These are phyloP conservation scores for Phytophthora podocarpi DNA, from an alignment of 352 stramenopile genomes.

Conservation along the genomic window DNA sequence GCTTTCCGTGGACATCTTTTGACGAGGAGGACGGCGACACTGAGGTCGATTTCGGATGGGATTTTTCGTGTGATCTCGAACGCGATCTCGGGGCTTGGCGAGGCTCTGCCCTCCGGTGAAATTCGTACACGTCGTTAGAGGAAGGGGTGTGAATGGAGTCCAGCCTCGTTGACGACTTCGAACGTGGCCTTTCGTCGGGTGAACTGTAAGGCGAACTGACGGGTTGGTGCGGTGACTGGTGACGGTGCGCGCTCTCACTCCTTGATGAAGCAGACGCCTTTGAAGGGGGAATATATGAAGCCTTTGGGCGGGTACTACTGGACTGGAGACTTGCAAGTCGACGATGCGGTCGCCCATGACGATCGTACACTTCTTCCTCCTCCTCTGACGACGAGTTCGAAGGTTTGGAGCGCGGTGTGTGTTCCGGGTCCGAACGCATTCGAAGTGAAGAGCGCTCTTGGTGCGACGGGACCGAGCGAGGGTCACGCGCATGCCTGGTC, in stretches of 20 bases:
- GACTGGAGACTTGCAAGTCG: slow-evolving; percentile 5
- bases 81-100: background rate
- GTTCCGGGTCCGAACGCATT: slow-evolving; percentile 6
- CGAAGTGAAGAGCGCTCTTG: background rate
- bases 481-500: background rate
- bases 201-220: slow-evolving; percentile 6
- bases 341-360: slow-evolving; percentile 5
- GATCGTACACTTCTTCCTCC: slow-evolving; percentile 7
- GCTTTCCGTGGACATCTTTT: background rate
- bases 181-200: slow-evolving; percentile 3
- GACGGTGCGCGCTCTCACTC: slow-evolving; percentile 11
- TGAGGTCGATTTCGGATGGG: slow-evolving; percentile 6
- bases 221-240: background rate
- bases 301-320: slow-evolving; percentile 10
- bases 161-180: slow-evolving; percentile 13
- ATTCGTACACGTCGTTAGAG: slow-evolving; percentile 2
- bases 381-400: slow-evolving; percentile 17
- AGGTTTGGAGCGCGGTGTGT: slow-evolving; percentile 12
- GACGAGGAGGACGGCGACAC: background rate
- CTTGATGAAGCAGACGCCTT: slow-evolving; percentile 1
- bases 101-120: background rate
- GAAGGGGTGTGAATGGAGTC: slow-evolving; percentile 4
- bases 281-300: slow-evolving; percentile 20
- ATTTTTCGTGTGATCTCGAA: slow-evolving; percentile 8
- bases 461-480: background rate